Evolutionary conservation across 2,329 filamentous ascomycete species (phyloP), one percentile per base, ranked within the genome.

Genomic region (Diaporthe citriasiana): DNA sequence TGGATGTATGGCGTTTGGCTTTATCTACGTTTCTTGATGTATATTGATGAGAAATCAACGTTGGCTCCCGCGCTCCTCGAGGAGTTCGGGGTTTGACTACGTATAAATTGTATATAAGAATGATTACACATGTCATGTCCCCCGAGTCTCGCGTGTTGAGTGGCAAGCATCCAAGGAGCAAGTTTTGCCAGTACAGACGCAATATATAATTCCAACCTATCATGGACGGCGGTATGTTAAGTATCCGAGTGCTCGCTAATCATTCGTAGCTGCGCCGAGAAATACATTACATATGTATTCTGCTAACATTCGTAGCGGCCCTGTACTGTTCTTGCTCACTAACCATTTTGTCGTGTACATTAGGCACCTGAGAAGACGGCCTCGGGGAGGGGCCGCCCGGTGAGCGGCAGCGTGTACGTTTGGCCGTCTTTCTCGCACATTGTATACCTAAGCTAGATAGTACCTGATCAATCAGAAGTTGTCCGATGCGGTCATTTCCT

Each of bases 31-130:
- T 68, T 68, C 63, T 50, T 68, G 45, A 68, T 68, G 63, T 68
- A 68, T 53, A 68, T 68, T 68, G 63, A 68, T 68, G 63, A 53
- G 30, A n/a, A 40, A 22, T 2, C 51, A 4, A 19, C 10, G 42
- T 50, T 27, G 45, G 30, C 30, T 51, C 45, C 30, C 1, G 13
- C 13, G 1, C 30, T 15, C 6, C 6, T 6, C n/a, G 1, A n/a
- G 10, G 12, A 8, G 30, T 1, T 15, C 2, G 45, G 45, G 15
- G 30, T 30, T 38, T 19, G 13, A 51, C 13, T 38, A 68, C 47
- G 63, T 40, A 40, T 19, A 68, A 38, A 68, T n/a, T 68, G 63
- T 68, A 68, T 3, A 68, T 68, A 68, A 50, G n/a, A 68, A 68
- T 53, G 45, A 68, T 68, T 40, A 45, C 3, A 53, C 4, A 68